Evolutionary conservation across 169 alveolate genomes (phyloP).

Genomic region (Eimeria praecox): DNA sequence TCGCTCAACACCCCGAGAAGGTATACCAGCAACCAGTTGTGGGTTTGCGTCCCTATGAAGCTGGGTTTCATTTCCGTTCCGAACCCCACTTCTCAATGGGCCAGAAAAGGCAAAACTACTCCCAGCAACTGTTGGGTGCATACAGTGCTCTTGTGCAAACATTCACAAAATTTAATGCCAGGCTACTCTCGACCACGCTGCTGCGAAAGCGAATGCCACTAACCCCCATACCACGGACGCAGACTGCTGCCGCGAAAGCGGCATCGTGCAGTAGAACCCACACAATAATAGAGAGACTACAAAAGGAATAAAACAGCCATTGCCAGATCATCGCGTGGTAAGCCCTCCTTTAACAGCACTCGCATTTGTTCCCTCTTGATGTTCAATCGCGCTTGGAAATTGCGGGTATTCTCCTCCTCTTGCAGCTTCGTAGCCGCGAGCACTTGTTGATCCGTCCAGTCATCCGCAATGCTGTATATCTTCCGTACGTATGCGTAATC

Average conservation of each 20-base stretch:
- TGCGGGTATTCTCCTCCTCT: neutral
- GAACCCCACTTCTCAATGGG: neutral
- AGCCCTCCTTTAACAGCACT: neutral
- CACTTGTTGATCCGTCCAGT: neutral
- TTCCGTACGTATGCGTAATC: neutral
- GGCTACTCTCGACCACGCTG: neutral
- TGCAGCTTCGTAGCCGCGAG: neutral
- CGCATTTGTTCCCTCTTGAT: neutral
- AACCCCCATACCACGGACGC: neutral
- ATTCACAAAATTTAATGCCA: neutral
- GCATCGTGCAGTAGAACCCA: neutral
- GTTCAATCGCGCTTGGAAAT: neutral
- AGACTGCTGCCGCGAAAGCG: neutral
- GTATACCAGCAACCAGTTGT: too few relatives aligned
- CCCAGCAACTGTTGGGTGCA: neutral
- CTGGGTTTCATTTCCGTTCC: neutral
- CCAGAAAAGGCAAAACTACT: neutral
- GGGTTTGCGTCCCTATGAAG: neutral
- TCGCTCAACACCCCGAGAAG: too few relatives aligned
- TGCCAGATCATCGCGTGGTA: neutral
- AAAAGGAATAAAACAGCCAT: neutral
- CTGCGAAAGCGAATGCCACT: neutral
- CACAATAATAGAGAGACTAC: neutral
- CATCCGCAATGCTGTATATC: conserved; percentile 3
- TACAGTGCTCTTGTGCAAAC: neutral